Conservation (phyloP, 257 asterid genomes). For the Gynochthodes officinalis region DNA sequence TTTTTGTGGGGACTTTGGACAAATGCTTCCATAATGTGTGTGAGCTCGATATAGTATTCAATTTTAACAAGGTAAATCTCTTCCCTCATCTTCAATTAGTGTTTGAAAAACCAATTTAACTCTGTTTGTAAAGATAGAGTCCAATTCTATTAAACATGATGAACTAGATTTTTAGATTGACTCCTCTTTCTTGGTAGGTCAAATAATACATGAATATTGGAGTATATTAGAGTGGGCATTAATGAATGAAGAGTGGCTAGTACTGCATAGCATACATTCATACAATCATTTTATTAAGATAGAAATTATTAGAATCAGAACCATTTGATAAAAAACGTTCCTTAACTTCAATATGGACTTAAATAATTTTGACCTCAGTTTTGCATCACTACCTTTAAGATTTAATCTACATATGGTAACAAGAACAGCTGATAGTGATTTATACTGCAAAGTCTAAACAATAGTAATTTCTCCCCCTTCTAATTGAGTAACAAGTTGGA, state of each 20-base stretch:
- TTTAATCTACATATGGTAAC: background rate
- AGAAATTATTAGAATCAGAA: background rate
- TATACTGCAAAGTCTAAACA: no score
- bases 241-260: background rate
- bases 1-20: conserved; percentile 92
- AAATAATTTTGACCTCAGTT: conserved; percentile 3
- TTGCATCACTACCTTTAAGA: background rate
- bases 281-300: background rate
- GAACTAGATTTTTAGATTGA: background rate
- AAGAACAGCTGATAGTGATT: background rate
- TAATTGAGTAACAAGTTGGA: background rate
- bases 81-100: conserved; percentile 13
- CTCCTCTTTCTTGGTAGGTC: background rate
- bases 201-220: background rate
- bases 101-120: background rate
- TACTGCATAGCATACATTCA: background rate
- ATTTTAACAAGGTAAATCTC: conserved; percentile 73
- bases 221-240: background rate
- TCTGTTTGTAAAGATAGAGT: background rate
- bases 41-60: conserved; percentile 90
- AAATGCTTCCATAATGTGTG: conserved; percentile 89
- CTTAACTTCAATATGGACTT: background rate
- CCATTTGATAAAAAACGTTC: background rate
- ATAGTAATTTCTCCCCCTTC: background rate
- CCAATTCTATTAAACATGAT: background rate